Percentiles rank a stretch among this genome's conserved stretches.
Conservation (phyloP, 495 filamentous ascomycete species). For the Chlorociboria aeruginascens region DNA sequence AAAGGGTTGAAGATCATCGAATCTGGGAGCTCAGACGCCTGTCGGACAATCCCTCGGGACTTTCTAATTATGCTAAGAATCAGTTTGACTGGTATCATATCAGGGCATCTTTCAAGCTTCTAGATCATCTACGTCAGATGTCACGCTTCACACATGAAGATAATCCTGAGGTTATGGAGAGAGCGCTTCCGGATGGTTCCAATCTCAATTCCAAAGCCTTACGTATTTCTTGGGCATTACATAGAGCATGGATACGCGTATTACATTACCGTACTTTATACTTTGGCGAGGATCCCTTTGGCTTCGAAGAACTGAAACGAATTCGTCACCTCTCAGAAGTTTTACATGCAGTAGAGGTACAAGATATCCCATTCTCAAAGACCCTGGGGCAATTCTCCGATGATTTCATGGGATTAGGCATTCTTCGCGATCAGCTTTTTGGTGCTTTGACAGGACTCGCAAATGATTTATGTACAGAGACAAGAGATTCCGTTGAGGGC, state of each 20-base stretch:
- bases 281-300: not conserved
- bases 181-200: conserved; percentile 1
- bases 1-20: too few relatives aligned
- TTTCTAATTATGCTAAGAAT: too few relatives aligned
- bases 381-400: too few relatives aligned
- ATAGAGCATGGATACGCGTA: conserved; percentile 8
- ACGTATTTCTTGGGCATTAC: conserved; percentile 1
- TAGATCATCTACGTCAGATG: not conserved
- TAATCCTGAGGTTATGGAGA: not conserved
- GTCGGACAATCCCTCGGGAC: not conserved
- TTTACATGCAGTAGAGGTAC: too few relatives aligned
- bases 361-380: too few relatives aligned
- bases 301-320: not conserved
- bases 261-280: conserved; percentile 7
- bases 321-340: not conserved
- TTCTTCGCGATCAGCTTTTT: too few relatives aligned
- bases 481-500: not conserved
- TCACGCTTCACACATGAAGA: not conserved
- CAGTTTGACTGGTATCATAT: not conserved
- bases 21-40: too few relatives aligned
- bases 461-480: not conserved
- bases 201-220: not conserved
- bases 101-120: not conserved
- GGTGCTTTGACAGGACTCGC: not conserved
- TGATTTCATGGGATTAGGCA: too few relatives aligned